These are phyloP conservation scores for Anthracocystis panici-leucophaei DNA, from an alignment of 1,284 basidiomycete species.

Conservation along the genomic window DNA sequence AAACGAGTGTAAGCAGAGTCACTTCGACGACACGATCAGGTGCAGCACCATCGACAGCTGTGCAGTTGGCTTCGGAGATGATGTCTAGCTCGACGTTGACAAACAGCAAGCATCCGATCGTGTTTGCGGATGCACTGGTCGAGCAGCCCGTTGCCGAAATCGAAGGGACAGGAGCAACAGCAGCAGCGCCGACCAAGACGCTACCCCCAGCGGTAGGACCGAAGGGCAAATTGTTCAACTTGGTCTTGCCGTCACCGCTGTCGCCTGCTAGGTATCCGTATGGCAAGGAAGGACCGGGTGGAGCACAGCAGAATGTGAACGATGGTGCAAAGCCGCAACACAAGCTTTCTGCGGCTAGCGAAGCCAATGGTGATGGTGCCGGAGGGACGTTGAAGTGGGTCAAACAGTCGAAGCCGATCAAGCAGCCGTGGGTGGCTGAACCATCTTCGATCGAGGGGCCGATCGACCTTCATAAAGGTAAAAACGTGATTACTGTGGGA, in stretches of 20 bases:
- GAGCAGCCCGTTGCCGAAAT: neutral
- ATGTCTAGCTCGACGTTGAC: neutral
- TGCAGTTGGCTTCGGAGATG: constrained; percentile 8
- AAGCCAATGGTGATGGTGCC: neutral
- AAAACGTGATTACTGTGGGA: constrained; percentile 32
- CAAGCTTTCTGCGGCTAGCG: neutral
- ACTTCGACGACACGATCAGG: constrained; percentile 11
- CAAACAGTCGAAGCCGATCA: neutral
- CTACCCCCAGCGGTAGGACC: constrained; percentile 35
- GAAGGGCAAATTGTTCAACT: constrained; percentile 48
- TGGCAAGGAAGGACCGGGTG: constrained; percentile 28
- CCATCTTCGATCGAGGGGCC: neutral
- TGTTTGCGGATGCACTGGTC: constrained; percentile 29
- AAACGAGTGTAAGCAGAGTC: constrained; percentile 13
- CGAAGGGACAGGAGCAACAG: neutral
- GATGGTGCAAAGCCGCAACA: neutral
- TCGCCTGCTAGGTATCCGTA: constrained; percentile 49
- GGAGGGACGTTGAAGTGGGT: constrained; percentile 13
- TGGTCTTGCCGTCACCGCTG: constrained; percentile 43
- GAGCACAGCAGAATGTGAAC: neutral
- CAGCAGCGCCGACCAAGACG: neutral
- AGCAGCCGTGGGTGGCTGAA: neutral
- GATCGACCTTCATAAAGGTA: constrained; percentile 19
- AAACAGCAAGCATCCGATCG: constrained; percentile 20
- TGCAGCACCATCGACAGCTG: neutral